These are phyloP conservation scores for Gossypium australe DNA, from an alignment of 345 rosid species.

Conservation along the genomic window DNA sequence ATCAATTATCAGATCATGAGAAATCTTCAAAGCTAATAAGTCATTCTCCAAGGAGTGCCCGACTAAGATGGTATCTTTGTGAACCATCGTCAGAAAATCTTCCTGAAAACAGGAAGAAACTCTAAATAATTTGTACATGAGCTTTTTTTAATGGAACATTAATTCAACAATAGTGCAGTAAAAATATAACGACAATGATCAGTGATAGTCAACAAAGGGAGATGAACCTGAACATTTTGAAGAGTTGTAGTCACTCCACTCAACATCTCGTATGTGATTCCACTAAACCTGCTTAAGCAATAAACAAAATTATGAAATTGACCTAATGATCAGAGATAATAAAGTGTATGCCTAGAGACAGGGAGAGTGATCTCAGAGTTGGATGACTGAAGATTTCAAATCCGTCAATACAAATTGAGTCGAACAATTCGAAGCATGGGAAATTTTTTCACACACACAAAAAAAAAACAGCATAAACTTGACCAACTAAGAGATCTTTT, in stretches of 20 bases:
- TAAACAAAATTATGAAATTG: neutral
- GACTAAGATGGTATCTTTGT: slow-evolving; percentile 75
- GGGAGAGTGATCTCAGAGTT: neutral
- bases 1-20: slow-evolving; percentile 84
- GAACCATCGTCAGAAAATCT: slow-evolving; percentile 70
- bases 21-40: slow-evolving; percentile 73
- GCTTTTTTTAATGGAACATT: slow-evolving; percentile 19
- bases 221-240: slow-evolving; percentile 73
- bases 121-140: slow-evolving; percentile 16
- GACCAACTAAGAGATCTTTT: neutral
- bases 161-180: slow-evolving; percentile 9
- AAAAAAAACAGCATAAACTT: neutral
- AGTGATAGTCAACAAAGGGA: neutral
- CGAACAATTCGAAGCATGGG: neutral
- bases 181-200: neutral
- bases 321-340: neutral
- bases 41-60: slow-evolving; percentile 99
- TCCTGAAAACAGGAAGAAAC: slow-evolving; percentile 54
- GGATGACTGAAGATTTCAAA: neutral
- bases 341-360: neutral
- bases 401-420: too few species aligned
- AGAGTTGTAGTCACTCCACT: slow-evolving; percentile 70
- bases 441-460: neutral
- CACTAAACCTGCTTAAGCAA: slow-evolving; percentile 66
- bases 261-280: slow-evolving; percentile 82